Evolutionary conservation across 352 stramenopile genomes (phyloP), one percentile per base, ranked within the genome.

Genomic region (Phytopythium montanum): DNA sequence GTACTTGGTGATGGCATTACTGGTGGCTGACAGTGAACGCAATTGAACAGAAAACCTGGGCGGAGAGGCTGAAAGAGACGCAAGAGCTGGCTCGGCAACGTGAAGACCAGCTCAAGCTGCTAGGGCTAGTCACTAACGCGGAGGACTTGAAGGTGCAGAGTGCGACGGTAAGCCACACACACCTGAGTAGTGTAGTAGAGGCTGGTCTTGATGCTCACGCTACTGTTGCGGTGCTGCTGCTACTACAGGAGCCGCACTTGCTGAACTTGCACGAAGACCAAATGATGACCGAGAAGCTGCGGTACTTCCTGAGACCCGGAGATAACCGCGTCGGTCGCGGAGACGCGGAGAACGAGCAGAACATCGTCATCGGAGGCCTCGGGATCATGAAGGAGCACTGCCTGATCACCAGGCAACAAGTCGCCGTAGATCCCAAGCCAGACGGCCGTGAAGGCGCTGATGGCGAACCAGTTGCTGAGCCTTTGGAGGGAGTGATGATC

Each of bases 221-320:
- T 16, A 18, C 2, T 52, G 26, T 46, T 48, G 49, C 34, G 36
- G 28, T 42, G 18, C 19, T 44, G 8, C 39, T 48, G 10, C 14
- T 34, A 10, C 6, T 10, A 2, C 41, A 84, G 69, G 79, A 93
- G 44, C 83, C 88, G 18, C 85, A 95, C 48, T 56, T 96, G 3
- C 64, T 94, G 41, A 96, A 96, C 45, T 59, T 96, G 29, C 90
- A 95, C 46, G 85, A 96, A 76, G 88, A 96, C 41, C 83, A 88
- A 33, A 68, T 88, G 34, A 94, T 95, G 87, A 81, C 76, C 1
- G 85, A 92, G 59, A 90, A 92, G 49, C 60, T 96, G 2, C 60
- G 89, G 0, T 94, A 96, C 55, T 89, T 96, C 33, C 64, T 96
- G 25, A 65, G 85, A 21, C 6, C 31, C 34, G 81, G 81, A 5